Base-by-base conservation (phyloP, 768 basidiomycete species). In the Wakefieldia striispora region DNA sequence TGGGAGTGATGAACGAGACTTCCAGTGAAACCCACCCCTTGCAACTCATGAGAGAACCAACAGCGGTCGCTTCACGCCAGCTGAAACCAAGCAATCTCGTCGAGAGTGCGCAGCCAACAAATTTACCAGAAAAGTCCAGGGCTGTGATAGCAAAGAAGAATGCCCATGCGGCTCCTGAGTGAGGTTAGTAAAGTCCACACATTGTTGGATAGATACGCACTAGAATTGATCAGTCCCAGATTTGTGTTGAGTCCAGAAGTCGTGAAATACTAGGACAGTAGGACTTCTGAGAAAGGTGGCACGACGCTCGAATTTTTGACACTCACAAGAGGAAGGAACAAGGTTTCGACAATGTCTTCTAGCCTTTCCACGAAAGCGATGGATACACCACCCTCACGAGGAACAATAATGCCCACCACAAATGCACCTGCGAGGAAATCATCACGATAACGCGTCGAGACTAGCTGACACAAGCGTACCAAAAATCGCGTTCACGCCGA, bases 11-110 rank as follows among this genome's bases (percentile, higher is more conserved):
- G 1, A 7, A 12, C n/a, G 9, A 19, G 2, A 1, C 11, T 21
- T 23, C 4, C 1, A 14, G 31, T 9, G 38, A 34, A 38, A 38
- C 74, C 27, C 10, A 88, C 88, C 92, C 94, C 76, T 97, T 95
- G 65, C 94, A 95, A 61, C 85, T 89, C 95, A 99, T 97, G 40
- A 98, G 67, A 14, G 88, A 83, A 0, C 95, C 95, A 46, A 97
- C 86, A 0, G 93, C 83, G 26, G 82, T 76, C 0, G 86, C 70
- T 62, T 98, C 95, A 34, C 94, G 76, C 81, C 82, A 86, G 8
- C 70, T 78, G 67, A 91, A 97, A 1, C 86, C 84, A 11, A 83
- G 57, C 27, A 78, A 72, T 35, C 73, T 72, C 0, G 93, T 88
- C 1, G 88, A 86, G 4, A 84, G 47, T 0, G 81, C 74, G 58